phyloP scores from a whole-genome alignment of 73 alveolate genomes.

The Durusdinium trenchii region DNA sequence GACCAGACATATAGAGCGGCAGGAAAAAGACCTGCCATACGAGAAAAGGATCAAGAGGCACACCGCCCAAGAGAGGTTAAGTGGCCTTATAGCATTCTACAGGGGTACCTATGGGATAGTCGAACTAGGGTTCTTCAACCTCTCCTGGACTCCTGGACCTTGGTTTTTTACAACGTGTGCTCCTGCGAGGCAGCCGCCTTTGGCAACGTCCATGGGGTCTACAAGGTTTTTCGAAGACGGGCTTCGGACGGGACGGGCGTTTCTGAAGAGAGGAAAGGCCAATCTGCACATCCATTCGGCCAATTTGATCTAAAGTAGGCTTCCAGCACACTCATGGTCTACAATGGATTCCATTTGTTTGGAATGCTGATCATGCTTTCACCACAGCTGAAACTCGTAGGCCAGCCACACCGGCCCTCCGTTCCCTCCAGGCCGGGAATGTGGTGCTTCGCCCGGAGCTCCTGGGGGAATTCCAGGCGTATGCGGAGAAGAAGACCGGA shows the following conservation, averaged over 20 bases:
- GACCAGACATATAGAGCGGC: no score
- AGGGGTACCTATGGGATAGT: background rate
- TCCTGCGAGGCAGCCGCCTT: slow-evolving; percentile 71
- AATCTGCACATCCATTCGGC: no score
- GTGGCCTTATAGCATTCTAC: no score
- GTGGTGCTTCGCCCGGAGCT: slow-evolving; percentile 90
- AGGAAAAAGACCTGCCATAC: no score
- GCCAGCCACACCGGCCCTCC: no score
- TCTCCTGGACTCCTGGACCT: background rate
- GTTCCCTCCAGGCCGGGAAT: slow-evolving; percentile 70
- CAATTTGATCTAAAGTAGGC: background rate
- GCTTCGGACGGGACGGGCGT: background rate
- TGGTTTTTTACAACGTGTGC: background rate
- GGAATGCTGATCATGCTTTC: background rate
- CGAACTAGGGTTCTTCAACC: background rate
- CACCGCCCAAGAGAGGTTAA: no score
- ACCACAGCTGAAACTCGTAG: no score
- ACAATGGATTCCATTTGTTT: background rate
- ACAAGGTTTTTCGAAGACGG: background rate
- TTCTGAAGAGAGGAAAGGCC: no score
- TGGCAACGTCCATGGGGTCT: slow-evolving; percentile 95
- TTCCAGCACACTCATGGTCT: background rate
- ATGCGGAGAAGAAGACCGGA: slow-evolving; percentile 55
- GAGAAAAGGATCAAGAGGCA: no score
- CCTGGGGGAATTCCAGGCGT: slow-evolving; percentile 76